Evolutionary conservation across 768 basidiomycete species (phyloP).

Genomic region (Calocybe cyanea): DNA sequence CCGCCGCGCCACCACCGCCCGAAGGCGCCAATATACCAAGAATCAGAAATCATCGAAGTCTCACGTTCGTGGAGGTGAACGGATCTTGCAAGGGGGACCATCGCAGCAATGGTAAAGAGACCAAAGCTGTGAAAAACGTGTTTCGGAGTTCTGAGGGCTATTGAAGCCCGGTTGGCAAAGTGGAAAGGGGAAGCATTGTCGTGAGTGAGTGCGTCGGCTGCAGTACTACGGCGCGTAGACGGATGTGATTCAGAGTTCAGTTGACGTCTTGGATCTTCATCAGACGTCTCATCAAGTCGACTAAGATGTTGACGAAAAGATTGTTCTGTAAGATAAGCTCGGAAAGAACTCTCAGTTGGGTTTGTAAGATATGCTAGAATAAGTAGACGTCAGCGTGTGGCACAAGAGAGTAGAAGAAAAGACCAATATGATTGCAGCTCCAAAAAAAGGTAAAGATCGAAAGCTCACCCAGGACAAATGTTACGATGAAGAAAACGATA

Average conservation of each 20-base stretch:
- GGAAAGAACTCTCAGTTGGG: slow-evolving; percentile 90
- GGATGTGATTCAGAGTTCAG: slow-evolving; percentile 23
- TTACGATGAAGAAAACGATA: slow-evolving; percentile 63
- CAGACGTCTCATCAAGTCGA: slow-evolving; percentile 66
- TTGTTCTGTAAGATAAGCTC: slow-evolving; percentile 93
- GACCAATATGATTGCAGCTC: not conserved
- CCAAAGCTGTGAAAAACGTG: slow-evolving; percentile 84
- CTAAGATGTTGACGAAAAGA: slow-evolving; percentile 94
- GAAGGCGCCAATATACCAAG: slow-evolving; percentile 90
- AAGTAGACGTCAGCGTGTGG: slow-evolving; percentile 11
- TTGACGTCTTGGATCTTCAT: slow-evolving; percentile 44
- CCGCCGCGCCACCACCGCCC: slow-evolving; percentile 91
- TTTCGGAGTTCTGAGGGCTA: slow-evolving; percentile 89
- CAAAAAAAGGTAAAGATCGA: not conserved
- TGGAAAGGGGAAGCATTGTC: slow-evolving; percentile 57
- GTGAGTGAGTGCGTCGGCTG: slow-evolving; percentile 25
- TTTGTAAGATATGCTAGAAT: slow-evolving; percentile 88
- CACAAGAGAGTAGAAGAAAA: not conserved
- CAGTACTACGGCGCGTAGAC: slow-evolving; percentile 20
- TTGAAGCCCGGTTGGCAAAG: slow-evolving; percentile 89
- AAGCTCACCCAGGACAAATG: slow-evolving; percentile 68
- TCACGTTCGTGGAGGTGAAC: slow-evolving; percentile 37
- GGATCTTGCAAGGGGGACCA: slow-evolving; percentile 52
- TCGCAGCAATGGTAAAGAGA: slow-evolving; percentile 81
- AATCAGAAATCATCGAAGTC: slow-evolving; percentile 59